These are phyloP conservation scores for Diaporthe ampelina DNA, from an alignment of 2,329 filamentous ascomycete genomes.

Conservation along the genomic window DNA sequence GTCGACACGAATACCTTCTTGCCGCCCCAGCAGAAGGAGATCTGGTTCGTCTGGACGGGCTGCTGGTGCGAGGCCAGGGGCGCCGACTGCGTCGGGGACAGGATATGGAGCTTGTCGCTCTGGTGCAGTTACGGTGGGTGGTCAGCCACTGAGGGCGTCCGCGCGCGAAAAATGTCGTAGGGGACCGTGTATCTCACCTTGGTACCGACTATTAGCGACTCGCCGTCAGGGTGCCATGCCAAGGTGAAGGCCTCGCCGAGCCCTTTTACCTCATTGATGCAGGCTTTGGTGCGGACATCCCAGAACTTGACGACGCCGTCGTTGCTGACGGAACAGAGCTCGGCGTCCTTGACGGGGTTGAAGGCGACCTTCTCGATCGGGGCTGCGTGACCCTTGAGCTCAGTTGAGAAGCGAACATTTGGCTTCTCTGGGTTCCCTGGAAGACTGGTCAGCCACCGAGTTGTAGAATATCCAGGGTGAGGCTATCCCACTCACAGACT, in stretches of 20 bases:
- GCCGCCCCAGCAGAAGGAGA: conserved; percentile 81
- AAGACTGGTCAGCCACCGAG: neutral
- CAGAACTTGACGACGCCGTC: conserved; percentile 84
- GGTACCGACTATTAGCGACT: conserved; percentile 78
- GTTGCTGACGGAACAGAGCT: conserved; percentile 80
- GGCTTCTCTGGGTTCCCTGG: conserved; percentile 82
- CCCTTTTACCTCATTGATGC: conserved; percentile 77
- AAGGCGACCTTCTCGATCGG: conserved; percentile 83
- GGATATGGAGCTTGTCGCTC: conserved; percentile 73
- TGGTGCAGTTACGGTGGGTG: conserved; percentile 48
- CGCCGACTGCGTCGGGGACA: conserved; percentile 71
- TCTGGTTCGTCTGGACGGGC: conserved; percentile 76
- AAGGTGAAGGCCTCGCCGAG: conserved; percentile 78
- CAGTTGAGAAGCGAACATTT: conserved; percentile 80
- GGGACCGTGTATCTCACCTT: conserved; percentile 64
- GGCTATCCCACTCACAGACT: conserved; percentile 69
- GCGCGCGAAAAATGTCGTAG: neutral
- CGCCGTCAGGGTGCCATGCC: conserved; percentile 80
- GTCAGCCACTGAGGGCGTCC: neutral
- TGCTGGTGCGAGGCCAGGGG: conserved; percentile 73
- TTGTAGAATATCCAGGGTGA: neutral
- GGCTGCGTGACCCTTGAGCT: conserved; percentile 77
- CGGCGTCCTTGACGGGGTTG: conserved; percentile 81
- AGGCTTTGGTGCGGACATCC: conserved; percentile 82
- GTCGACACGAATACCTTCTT: conserved; percentile 79